These are phyloP conservation scores for Candida takata DNA, from an alignment of 805 yeast species.

Conservation along the genomic window DNA sequence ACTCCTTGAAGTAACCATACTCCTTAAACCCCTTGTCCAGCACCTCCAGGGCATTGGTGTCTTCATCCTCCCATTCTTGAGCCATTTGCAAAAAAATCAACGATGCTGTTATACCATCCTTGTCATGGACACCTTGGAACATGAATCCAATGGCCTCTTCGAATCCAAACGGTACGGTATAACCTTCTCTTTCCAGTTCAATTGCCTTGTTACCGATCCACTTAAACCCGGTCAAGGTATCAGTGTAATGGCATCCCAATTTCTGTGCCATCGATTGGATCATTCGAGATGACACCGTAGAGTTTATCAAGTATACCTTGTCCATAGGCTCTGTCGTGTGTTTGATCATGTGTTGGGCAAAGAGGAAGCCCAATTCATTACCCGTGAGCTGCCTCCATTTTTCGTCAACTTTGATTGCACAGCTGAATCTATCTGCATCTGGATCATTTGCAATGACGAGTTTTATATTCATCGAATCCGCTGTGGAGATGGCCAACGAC, in stretches of 20 bases:
- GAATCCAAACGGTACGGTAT: slow-evolving; percentile 75
- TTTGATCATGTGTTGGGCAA: slow-evolving; percentile 55
- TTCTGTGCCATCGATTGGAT: slow-evolving; percentile 57
- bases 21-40: slow-evolving; percentile 51
- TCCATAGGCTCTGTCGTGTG: slow-evolving; percentile 16
- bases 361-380: slow-evolving; percentile 81
- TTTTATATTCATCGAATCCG: slow-evolving; percentile 38
- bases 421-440: slow-evolving; percentile 91
- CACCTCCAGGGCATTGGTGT: slow-evolving; percentile 38
- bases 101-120: slow-evolving; percentile 87
- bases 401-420: slow-evolving; percentile 46
- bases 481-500: slow-evolving; percentile 57
- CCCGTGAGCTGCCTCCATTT: slow-evolving; percentile 82
- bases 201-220: slow-evolving; percentile 94
- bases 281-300: slow-evolving; percentile 90
- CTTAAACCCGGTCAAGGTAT: slow-evolving; percentile 92
- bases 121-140: slow-evolving; percentile 80
- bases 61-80: slow-evolving; percentile 37
- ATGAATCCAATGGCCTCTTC: slow-evolving; percentile 97
- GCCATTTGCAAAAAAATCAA: slow-evolving; percentile 68
- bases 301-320: slow-evolving; percentile 58
- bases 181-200: slow-evolving; percentile 58
- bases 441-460: slow-evolving; percentile 90
- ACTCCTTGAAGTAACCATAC: slow-evolving; percentile 79
- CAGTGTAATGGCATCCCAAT: slow-evolving; percentile 57